Percentiles rank a stretch among this genome's conserved stretches.
Conservation (phyloP, 495 filamentous ascomycete genomes). For the Hypoxylon perforatum region DNA sequence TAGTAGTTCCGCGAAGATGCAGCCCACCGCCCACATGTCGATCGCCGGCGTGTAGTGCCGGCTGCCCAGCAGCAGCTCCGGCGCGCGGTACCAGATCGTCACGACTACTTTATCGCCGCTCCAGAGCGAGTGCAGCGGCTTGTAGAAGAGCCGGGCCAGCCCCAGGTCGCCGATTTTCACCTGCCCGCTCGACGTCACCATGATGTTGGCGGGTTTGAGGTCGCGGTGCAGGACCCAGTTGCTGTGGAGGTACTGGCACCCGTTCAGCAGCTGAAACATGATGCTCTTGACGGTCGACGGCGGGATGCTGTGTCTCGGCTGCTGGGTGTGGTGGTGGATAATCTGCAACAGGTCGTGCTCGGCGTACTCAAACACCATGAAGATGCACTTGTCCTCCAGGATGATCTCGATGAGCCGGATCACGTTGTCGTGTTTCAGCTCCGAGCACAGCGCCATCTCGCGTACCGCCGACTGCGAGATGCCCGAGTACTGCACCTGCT, state of each 20-base stretch:
- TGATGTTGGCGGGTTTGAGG: conserved; percentile 97
- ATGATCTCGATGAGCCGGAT: conserved; percentile 96
- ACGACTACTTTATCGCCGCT: conserved; percentile 98
- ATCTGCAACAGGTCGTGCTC: conserved; percentile 98
- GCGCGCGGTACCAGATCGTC: conserved; percentile 98
- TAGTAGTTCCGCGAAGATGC: conserved; percentile 95
- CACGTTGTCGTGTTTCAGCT: conserved; percentile 88
- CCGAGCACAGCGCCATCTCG: conserved; percentile 98
- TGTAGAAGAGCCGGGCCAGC: conserved; percentile 91
- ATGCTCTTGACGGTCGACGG: conserved; percentile 89
- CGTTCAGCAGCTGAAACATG: conserved; percentile 93
- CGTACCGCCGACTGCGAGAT: conserved; percentile 97
- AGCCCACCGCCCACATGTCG: conserved; percentile 97
- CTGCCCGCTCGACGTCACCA: conserved; percentile 89
- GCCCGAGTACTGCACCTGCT: conserved; percentile 92
- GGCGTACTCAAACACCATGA: conserved; percentile 99
- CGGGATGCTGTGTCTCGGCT: conserved; percentile 85
- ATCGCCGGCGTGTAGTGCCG: conserved; percentile 96
- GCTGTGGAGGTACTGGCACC: conserved; percentile 90
- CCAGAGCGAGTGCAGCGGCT: conserved; percentile 90
- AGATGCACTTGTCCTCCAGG: conserved; percentile 98
- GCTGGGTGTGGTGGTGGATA: conserved; percentile 96
- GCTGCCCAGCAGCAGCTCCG: conserved; percentile 89
- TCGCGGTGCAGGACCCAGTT: conserved; percentile 99
- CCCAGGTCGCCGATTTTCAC: conserved; percentile 96